Base-by-base conservation (phyloP, 1,284 basidiomycete genomes). In the Austroboletus novae-zelandiae region DNA sequence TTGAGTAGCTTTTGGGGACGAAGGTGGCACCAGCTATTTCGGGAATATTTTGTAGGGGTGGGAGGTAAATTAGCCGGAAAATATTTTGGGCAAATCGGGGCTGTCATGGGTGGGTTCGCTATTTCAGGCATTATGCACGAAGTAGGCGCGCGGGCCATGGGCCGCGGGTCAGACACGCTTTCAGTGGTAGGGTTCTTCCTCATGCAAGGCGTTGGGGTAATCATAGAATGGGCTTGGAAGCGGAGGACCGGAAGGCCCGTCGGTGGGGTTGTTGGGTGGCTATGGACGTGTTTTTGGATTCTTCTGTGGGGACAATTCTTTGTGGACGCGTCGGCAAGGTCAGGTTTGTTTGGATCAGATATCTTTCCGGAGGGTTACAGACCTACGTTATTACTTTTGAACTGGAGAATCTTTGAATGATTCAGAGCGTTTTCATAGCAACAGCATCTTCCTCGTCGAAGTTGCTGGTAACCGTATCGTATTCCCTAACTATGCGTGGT, bases 61-160 rank as follows among this genome's bases (percentile, higher is more conserved):
- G 74, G 73, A 18, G 57, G 61, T 18, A 54, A 52, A 15, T 66
- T 66, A 1, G 20, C 65, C 14, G 63, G 58, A 31, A 57, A 56
- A 31, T 48, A 77, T 9, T 59, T 77, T 29, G 83, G 81, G 14
- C 71, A 73, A n/a, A 51, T 60, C 4, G 81, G 78, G 6, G 66
- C 62, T 3, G 68, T 83, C 8, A 45, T 86, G 13, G 83, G 81
- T 11, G 76, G 75, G 1, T 87, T 87, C 58, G 44, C 77, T 3
- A 55, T 77, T 14, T 86, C 84, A 0, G 82, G 77, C 4, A 36
- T 79, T 3, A 56, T 87, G n/a, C 85, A 87, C 52, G 73, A 80
- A 54, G 46, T 75, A 27, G 82, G 78, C 11, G 59, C 80, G 45
- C 84, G 77, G 72, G 81, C 79, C 4, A 78, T 84, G 76, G 78